These are phyloP conservation scores for Neurospora africana DNA, from an alignment of 495 filamentous ascomycete species.

Conservation along the genomic window DNA sequence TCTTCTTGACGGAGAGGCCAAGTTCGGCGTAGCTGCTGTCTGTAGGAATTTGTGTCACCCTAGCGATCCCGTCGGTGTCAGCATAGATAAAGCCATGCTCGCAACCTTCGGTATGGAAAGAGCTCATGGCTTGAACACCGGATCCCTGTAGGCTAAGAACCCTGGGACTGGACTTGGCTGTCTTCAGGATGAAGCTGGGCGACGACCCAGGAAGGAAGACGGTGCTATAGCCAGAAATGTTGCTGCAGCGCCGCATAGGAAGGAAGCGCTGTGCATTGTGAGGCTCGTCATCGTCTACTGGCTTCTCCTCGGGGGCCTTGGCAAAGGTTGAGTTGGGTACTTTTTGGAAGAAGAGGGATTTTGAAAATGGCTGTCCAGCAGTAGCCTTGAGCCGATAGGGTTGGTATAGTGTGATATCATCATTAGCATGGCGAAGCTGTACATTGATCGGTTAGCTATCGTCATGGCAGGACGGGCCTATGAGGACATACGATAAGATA, in stretches of 20 bases:
- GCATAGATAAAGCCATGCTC: slow-evolving; percentile 74
- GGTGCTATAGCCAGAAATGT: slow-evolving; percentile 63
- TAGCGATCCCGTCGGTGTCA: slow-evolving; percentile 53
- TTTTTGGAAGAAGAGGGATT: slow-evolving; percentile 63
- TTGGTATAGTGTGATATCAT: slow-evolving; percentile 82
- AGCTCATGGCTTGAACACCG: slow-evolving; percentile 53
- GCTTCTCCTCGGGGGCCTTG: slow-evolving; percentile 33
- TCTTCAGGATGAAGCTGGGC: slow-evolving; percentile 69
- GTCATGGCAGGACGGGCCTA: not conserved
- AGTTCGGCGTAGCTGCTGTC: slow-evolving; percentile 55
- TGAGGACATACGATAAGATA: slow-evolving; percentile 58
- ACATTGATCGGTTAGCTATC: slow-evolving; percentile 2
- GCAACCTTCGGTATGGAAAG: slow-evolving; percentile 63
- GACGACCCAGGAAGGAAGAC: slow-evolving; percentile 73
- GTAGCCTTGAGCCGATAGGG: slow-evolving; percentile 46
- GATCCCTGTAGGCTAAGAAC: slow-evolving; percentile 58
- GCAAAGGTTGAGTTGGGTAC: slow-evolving; percentile 53
- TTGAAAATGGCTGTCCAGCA: slow-evolving; percentile 22
- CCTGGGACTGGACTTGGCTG: slow-evolving; percentile 60
- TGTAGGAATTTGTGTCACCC: slow-evolving; percentile 55
- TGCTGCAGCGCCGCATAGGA: slow-evolving; percentile 50
- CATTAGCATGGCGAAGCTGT: slow-evolving; percentile 63
- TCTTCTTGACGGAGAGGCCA: slow-evolving; percentile 56
- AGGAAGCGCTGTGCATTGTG: slow-evolving; percentile 18
- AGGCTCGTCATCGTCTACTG: slow-evolving; percentile 27